phyloP scores from a whole-genome alignment of 306 rosid genomes.

The Dryas alaskensis region DNA sequence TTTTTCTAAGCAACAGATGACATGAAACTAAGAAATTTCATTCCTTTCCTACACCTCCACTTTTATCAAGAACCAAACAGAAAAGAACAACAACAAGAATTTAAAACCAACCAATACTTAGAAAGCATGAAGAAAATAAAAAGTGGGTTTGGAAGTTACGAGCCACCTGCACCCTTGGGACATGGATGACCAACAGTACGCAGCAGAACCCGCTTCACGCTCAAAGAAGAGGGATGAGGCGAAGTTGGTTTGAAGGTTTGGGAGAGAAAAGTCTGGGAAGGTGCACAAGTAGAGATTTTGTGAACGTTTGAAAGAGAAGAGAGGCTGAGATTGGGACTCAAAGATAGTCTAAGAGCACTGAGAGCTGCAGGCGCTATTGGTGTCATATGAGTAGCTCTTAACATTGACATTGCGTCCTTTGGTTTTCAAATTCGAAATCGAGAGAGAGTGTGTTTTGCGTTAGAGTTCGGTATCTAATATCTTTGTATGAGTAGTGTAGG shows the following conservation, averaged over 20 bases:
- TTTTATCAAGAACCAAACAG: neutral
- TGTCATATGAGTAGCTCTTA: conserved; percentile 44
- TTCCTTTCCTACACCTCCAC: neutral
- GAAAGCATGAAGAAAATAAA: neutral
- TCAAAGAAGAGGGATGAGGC: conserved; percentile 19
- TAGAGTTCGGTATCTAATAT: too few relatives aligned
- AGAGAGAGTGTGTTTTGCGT: too few relatives aligned
- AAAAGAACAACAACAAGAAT: neutral
- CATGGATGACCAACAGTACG: conserved; percentile 20
- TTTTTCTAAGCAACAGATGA: neutral
- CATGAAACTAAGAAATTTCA: neutral
- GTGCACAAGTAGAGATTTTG: conserved; percentile 10
- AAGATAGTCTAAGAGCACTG: conserved; percentile 27
- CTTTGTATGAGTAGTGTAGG: too few relatives aligned
- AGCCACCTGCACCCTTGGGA: conserved; percentile 38
- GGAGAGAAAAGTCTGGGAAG: conserved; percentile 12
- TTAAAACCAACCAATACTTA: neutral
- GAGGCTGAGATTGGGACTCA: conserved; percentile 15
- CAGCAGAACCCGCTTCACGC: conserved; percentile 8
- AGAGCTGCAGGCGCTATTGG: conserved; percentile 38
- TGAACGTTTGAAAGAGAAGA: conserved; percentile 26
- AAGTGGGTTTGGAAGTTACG: conserved; percentile 11
- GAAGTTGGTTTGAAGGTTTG: conserved; percentile 30
- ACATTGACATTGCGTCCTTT: conserved; percentile 31
- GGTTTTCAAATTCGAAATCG: neutral